These are phyloP conservation scores for Theobroma cacao DNA, from an alignment of 345 rosid genomes.

Conservation along the genomic window DNA sequence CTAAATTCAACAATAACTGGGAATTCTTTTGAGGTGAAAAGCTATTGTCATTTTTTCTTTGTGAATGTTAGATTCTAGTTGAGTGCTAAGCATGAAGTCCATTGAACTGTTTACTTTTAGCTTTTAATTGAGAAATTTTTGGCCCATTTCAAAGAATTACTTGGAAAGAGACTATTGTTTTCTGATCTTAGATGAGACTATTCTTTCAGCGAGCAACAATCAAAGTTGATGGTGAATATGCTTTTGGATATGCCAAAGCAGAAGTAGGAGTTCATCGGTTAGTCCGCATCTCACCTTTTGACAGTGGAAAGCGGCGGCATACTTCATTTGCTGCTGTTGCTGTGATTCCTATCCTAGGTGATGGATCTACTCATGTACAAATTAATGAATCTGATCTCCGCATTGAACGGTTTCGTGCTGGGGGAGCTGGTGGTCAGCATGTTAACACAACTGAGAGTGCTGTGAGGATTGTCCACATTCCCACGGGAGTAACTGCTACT, in stretches of 20 bases:
- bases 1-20: neutral
- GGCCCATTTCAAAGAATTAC: neutral
- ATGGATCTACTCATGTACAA: conserved; percentile 71
- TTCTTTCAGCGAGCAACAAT: conserved; percentile 85
- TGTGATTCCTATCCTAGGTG: conserved; percentile 81
- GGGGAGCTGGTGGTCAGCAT: conserved; percentile 93
- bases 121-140: neutral
- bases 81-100: neutral
- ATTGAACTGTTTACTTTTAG: neutral
- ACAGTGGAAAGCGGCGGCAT: conserved; percentile 84
- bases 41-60: neutral
- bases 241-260: conserved; percentile 96
- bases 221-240: conserved; percentile 87
- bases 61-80: neutral
- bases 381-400: conserved; percentile 89
- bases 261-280: conserved; percentile 97
- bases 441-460: conserved; percentile 96
- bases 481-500: conserved; percentile 86
- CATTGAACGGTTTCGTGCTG: conserved; percentile 83
- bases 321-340: conserved; percentile 99
- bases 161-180: conserved; percentile 6
- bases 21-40: conserved; percentile 8
- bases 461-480: conserved; percentile 86
- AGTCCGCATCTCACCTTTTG: conserved; percentile 94
- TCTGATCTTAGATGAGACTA: conserved; percentile 6